These are phyloP conservation scores for Podaxis sp. DNA, from an alignment of 768 basidiomycete genomes.

Conservation along the genomic window DNA sequence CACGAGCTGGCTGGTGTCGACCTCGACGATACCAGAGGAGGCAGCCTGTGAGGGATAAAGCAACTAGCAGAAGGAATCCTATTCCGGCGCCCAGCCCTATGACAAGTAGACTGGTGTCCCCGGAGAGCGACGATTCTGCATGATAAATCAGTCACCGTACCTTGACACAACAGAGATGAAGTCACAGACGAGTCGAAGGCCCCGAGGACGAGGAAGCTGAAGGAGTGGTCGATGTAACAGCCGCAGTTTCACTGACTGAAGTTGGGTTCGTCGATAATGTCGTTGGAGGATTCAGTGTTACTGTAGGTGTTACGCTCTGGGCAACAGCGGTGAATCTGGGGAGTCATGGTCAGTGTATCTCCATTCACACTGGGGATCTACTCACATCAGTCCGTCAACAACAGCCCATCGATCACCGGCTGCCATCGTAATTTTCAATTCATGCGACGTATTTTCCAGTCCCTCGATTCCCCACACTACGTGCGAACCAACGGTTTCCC, in stretches of 20 bases:
- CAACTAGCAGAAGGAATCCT: neutral
- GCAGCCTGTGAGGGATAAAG: neutral
- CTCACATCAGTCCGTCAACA: conserved; percentile 36
- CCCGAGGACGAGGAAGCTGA: neutral
- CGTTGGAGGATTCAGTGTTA: neutral
- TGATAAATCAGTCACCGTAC: neutral
- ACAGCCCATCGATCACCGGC: conserved; percentile 28
- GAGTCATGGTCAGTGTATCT: neutral
- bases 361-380: neutral
- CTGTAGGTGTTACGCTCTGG: neutral
- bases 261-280: neutral
- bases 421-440: conserved; percentile 30
- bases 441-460: conserved; percentile 30
- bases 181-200: neutral
- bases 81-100: neutral
- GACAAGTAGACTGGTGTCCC: neutral
- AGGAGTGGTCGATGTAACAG: neutral
- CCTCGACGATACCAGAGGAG: neutral
- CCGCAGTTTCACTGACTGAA: neutral
- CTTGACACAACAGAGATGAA: neutral
- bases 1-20: too few species aligned
- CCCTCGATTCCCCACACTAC: conserved; percentile 31
- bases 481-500: conserved; percentile 32
- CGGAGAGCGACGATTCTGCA: neutral
- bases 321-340: neutral